Percentiles rank a stretch among this genome's conserved stretches.
phyloP scores from a whole-genome alignment of 2,329 filamentous ascomycete species.

The Penicillium decumbens region DNA sequence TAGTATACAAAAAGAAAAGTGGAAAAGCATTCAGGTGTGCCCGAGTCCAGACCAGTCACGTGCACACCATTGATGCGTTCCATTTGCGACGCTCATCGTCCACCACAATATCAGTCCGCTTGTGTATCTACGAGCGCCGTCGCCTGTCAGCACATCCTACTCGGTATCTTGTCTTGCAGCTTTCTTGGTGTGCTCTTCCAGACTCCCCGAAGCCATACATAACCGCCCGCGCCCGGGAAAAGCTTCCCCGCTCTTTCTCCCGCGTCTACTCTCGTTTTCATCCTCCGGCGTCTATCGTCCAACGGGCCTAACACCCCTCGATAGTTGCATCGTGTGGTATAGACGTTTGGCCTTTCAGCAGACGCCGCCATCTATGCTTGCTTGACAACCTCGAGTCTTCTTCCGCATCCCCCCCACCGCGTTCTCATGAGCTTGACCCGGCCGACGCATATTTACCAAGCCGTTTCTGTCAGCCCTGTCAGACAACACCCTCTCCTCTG shows the following conservation, averaged over 20 bases:
- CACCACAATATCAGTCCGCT: constrained; percentile 1
- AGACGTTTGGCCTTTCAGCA: background rate
- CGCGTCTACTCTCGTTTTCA: constrained; percentile 9
- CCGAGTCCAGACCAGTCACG: constrained; percentile 22
- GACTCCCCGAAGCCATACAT: background rate
- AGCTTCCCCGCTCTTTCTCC: constrained; percentile 19
- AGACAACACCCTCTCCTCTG: background rate
- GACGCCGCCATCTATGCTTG: constrained; percentile 4
- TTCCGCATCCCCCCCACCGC: constrained; percentile 1
- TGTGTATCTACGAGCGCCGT: background rate
- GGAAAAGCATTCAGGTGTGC: background rate
- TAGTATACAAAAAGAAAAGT: background rate
- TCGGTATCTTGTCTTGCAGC: background rate
- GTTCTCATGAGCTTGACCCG: constrained; percentile 9
- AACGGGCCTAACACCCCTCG: background rate
- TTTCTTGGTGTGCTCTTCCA: background rate
- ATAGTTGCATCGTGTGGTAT: background rate
- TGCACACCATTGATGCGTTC: constrained; percentile 10
- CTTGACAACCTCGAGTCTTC: constrained; percentile 3
- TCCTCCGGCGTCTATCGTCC: constrained; percentile 9
- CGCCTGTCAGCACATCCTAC: background rate
- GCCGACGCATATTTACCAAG: constrained; percentile 13
- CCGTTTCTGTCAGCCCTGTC: constrained; percentile 3
- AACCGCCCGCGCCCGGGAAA: constrained; percentile 3
- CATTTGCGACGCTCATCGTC: constrained; percentile 10